Evolutionary conservation across 108 stramenopile genomes (phyloP), one percentile per base, ranked within the genome.

Genomic region (Nitzschia putrida): DNA sequence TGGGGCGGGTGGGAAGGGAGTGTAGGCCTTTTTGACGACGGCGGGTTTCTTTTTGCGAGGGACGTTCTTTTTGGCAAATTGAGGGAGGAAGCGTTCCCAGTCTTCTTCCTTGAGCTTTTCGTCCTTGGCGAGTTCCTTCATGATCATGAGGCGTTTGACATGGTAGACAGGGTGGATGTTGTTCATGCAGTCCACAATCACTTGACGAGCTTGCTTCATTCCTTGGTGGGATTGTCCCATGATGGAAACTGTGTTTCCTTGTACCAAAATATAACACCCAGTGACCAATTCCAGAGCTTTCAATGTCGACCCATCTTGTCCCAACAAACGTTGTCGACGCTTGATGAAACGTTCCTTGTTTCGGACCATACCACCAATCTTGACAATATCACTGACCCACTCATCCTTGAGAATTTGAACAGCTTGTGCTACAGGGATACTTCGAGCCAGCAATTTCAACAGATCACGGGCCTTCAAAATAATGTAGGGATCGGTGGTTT

Each of bases 271-370:
- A 71, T 96, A 99, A 74, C 98, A 98, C 12, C 87, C 88, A 8
- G 99, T 99, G 10, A 99, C 80, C 58, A 99, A 85, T 78, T 99
- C 99, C 43, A 99, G 74, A 0, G 99, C 99, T 75, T 98, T 97
- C 16, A 99, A 79, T 11, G 99, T 99, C 0, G 95, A 91, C 14
- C 99, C 99, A 66, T 98, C 97, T 13, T 97, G 97, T 18, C 99
- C 99, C 8, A 99, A 78, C 49, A 99, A 76, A 34, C 99, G 78
- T 69, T 97, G 95, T 42, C 99, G 79, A 21, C 99, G 87, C 54
- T 98, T 98, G 57, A 99, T 97, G 79, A 99, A 99, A 7, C 98
- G 89, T 77, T 99, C 99, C 81, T 98, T 98, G 76, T 98, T 98
- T 26, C 97, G 86, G 13, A 98, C 98, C 52, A 99, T 65, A 40